Evolutionary conservation across 805 yeast species (phyloP).

Genomic region (Candida jianshihensis): DNA sequence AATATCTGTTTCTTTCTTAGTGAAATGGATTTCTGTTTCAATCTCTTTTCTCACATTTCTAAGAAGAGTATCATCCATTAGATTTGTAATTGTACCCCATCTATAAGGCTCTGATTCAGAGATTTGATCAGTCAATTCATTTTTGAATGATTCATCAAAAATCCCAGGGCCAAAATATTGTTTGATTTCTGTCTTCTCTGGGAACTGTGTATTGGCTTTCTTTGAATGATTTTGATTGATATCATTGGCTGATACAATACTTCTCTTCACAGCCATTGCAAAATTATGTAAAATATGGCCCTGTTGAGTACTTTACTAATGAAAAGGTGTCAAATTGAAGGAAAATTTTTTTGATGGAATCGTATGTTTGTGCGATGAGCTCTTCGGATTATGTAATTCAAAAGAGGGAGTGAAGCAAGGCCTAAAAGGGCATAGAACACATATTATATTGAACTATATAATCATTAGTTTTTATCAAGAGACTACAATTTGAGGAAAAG

Average conservation of each 20-base stretch:
- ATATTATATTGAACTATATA: no score
- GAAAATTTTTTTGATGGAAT: not conserved
- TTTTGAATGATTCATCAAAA: slow-evolving; percentile 36
- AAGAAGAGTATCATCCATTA: slow-evolving; percentile 71
- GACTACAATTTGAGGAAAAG: no score
- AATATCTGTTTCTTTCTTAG: slow-evolving; percentile 94
- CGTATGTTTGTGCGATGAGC: not conserved
- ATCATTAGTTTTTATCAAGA: no score
- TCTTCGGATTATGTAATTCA: not conserved
- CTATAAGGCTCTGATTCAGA: slow-evolving; percentile 65
- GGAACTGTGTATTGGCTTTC: slow-evolving; percentile 11
- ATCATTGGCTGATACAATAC: not conserved
- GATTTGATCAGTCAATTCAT: slow-evolving; percentile 36
- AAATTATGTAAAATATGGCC: no score
- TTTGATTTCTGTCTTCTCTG: slow-evolving; percentile 26
- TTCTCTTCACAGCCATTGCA: slow-evolving; percentile 1
- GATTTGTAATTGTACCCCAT: slow-evolving; percentile 78
- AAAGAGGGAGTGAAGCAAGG: no score
- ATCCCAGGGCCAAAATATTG: slow-evolving; percentile 41
- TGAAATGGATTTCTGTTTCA: slow-evolving; percentile 75
- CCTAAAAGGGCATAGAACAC: no score
- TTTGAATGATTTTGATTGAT: slow-evolving; percentile 1
- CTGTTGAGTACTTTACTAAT: no score
- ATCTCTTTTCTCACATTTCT: slow-evolving; percentile 82
- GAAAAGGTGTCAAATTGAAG: not conserved